These are phyloP conservation scores for Lavandula angustifolia DNA, from an alignment of 257 asterid genomes.

Conservation along the genomic window DNA sequence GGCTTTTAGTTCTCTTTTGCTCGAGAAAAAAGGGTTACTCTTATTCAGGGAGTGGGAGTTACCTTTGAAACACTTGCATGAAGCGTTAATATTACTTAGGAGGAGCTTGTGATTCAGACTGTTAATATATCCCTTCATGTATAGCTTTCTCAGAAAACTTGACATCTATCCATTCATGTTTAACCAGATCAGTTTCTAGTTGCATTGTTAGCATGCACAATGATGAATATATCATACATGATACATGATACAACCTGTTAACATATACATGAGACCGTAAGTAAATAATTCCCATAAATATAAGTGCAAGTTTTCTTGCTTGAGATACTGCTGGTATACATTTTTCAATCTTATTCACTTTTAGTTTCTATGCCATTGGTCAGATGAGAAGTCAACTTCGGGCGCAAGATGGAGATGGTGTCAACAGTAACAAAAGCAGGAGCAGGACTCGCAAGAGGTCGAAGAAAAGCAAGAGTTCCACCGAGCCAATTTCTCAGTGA, in stretches of 20 bases:
- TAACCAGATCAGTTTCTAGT: background rate
- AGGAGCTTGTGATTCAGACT: background rate
- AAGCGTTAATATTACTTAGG: background rate
- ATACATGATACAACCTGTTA: too few species aligned
- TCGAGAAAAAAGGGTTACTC: background rate
- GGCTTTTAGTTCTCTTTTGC: background rate
- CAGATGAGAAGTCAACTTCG: conserved; percentile 28
- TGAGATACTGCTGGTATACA: background rate
- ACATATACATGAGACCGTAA: background rate
- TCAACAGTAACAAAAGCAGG: conserved; percentile 29
- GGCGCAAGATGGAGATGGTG: conserved; percentile 36
- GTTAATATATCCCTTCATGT: background rate
- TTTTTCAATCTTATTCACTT: background rate
- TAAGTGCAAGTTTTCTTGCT: conserved; percentile 1
- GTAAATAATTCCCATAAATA: background rate
- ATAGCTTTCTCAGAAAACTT: background rate
- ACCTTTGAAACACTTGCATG: conserved; percentile 4
- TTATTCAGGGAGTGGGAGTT: background rate
- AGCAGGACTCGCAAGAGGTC: conserved; percentile 49
- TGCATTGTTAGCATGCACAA: background rate
- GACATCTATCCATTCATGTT: background rate
- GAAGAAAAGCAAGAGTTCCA: conserved; percentile 40
- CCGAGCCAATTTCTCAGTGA: conserved; percentile 23
- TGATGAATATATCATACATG: too few species aligned
- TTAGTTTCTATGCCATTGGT: conserved; percentile 11